A percentile compares a stretch with the other conserved stretches of the same genome.
phyloP scores from a whole-genome alignment of 2,329 filamentous ascomycete genomes.

The Colletotrichum euphorbiae region DNA sequence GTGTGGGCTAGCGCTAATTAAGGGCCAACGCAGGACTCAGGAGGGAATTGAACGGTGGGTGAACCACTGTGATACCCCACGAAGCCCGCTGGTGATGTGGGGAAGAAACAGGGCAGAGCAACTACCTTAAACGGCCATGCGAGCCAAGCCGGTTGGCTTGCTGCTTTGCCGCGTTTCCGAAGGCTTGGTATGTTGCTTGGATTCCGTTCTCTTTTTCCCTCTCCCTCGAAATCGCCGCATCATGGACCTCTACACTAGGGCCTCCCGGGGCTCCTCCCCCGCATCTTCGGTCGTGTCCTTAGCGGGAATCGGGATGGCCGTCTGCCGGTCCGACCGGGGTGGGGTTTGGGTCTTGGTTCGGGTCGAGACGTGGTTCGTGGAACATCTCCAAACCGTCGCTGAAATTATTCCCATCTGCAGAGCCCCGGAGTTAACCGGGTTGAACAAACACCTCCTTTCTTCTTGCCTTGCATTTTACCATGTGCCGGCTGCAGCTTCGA shows the following conservation, averaged over 20 bases:
- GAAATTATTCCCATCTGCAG: slow-evolving; percentile 34
- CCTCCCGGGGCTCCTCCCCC: background rate
- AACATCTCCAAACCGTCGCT: slow-evolving; percentile 24
- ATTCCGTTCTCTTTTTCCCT: background rate
- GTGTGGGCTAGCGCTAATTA: slow-evolving; percentile 34
- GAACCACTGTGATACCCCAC: slow-evolving; percentile 17
- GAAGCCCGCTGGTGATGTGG: slow-evolving; percentile 12
- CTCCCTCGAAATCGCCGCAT: background rate
- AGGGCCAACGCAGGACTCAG: slow-evolving; percentile 6
- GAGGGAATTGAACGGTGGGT: slow-evolving; percentile 3
- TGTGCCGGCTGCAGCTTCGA: slow-evolving; percentile 2
- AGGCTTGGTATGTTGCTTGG: slow-evolving; percentile 24
- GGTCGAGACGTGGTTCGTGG: slow-evolving; percentile 36
- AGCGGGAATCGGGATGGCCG: background rate
- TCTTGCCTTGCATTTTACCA: background rate
- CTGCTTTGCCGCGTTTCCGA: slow-evolving; percentile 25
- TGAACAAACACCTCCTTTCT: slow-evolving; percentile 14
- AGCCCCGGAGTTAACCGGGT: slow-evolving; percentile 32
- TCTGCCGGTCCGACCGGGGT: background rate
- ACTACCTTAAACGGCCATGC: too few species aligned
- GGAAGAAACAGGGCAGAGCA: background rate
- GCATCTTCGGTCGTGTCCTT: background rate
- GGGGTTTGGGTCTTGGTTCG: background rate
- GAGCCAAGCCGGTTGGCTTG: slow-evolving; percentile 34
- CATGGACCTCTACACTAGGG: background rate